These are phyloP conservation scores for Lactarius tabidus DNA, from an alignment of 768 basidiomycete genomes.

Conservation along the genomic window DNA sequence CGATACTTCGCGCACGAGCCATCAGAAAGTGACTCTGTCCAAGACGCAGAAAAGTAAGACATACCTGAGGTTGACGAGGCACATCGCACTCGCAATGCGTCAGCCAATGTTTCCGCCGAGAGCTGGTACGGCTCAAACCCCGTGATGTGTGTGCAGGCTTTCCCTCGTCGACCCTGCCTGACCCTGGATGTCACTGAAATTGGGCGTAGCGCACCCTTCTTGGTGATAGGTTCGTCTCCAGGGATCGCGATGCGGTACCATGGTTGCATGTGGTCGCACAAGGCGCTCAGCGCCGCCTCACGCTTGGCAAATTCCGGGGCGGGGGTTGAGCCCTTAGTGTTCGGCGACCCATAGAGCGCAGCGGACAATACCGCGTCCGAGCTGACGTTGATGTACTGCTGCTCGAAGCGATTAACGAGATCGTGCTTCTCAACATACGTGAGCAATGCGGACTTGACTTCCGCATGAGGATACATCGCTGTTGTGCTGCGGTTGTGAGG, in stretches of 20 bases:
- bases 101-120: conserved; percentile 67
- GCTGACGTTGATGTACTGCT: conserved; percentile 68
- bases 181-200: conserved; percentile 66
- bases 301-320: conserved; percentile 55
- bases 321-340: conserved; percentile 24
- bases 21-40: neutral
- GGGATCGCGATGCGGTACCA: conserved; percentile 65
- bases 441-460: conserved; percentile 57
- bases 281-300: conserved; percentile 53
- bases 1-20: conserved; percentile 43
- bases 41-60: conserved; percentile 26
- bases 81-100: conserved; percentile 71
- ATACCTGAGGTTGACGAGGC: conserved; percentile 75
- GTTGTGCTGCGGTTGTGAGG: conserved; percentile 39
- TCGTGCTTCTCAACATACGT: conserved; percentile 56
- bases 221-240: conserved; percentile 52
- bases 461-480: conserved; percentile 49
- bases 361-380: conserved; percentile 31
- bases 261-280: conserved; percentile 65
- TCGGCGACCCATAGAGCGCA: conserved; percentile 33
- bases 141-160: conserved; percentile 69
- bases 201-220: conserved; percentile 72
- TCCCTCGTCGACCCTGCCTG: conserved; percentile 60
- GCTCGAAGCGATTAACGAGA: conserved; percentile 63
- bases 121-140: conserved; percentile 78